Evolutionary conservation across 2,329 filamentous ascomycete genomes (phyloP).

Genomic region (Bipolaris sorokiniana): DNA sequence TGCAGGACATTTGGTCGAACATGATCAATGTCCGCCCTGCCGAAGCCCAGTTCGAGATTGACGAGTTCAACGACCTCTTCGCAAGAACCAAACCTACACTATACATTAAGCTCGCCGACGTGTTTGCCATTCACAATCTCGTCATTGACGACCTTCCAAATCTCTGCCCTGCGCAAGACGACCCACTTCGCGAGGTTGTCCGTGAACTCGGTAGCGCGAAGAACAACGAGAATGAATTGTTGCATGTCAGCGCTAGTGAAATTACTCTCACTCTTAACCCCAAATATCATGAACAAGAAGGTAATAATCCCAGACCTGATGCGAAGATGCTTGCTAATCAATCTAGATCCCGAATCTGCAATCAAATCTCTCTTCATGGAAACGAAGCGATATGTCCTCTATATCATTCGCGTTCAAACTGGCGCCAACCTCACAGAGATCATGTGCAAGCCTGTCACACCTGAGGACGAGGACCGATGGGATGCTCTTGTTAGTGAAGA

Average conservation of each 20-base stretch:
- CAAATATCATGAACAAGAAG: slow-evolving; percentile 84
- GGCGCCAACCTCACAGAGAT: slow-evolving; percentile 94
- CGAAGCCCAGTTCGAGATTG: slow-evolving; percentile 94
- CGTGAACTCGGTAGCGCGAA: slow-evolving; percentile 95
- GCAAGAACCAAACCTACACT: slow-evolving; percentile 94
- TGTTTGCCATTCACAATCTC: slow-evolving; percentile 93
- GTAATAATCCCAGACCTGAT: slow-evolving; percentile 47
- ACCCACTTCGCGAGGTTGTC: slow-evolving; percentile 87
- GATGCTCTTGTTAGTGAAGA: slow-evolving; percentile 80
- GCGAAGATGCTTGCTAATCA: slow-evolving; percentile 28
- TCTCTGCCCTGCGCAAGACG: slow-evolving; percentile 81
- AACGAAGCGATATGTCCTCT: slow-evolving; percentile 94
- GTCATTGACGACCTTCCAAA: slow-evolving; percentile 77
- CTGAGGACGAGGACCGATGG: slow-evolving; percentile 92
- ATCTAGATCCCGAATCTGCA: slow-evolving; percentile 82
- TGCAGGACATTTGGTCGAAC: slow-evolving; percentile 75
- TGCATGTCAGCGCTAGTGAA: slow-evolving; percentile 82
- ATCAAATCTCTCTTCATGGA: slow-evolving; percentile 96
- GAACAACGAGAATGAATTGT: slow-evolving; percentile 93
- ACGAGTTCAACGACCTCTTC: slow-evolving; percentile 98
- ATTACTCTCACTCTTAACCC: slow-evolving; percentile 90
- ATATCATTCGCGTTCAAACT: slow-evolving; percentile 96
- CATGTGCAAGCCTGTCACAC: slow-evolving; percentile 83
- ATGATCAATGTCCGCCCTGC: slow-evolving; percentile 84
- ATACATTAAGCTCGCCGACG: slow-evolving; percentile 99